phyloP scores from a whole-genome alignment of 2,329 filamentous ascomycete species.

The Penicillium polonicum region DNA sequence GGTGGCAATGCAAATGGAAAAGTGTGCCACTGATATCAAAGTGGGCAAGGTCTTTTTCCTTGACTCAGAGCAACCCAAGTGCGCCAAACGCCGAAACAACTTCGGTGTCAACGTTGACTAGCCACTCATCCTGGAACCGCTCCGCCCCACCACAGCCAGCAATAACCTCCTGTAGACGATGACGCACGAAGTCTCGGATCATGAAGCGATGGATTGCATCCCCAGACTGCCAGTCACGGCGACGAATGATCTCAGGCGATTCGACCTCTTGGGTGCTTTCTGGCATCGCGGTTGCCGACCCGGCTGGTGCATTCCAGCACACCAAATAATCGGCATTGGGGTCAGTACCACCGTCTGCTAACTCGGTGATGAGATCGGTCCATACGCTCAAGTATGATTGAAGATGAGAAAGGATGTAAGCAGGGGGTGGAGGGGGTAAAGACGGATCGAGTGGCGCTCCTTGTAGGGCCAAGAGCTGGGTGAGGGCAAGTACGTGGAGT shows the following conservation, averaged over 20 bases:
- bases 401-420: constrained; percentile 44
- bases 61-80: constrained; percentile 34
- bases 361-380: constrained; percentile 48
- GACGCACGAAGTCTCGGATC: constrained; percentile 46
- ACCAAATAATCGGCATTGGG: constrained; percentile 45
- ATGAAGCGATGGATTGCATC: constrained; percentile 47
- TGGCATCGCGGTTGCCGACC: constrained; percentile 28
- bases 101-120: constrained; percentile 45
- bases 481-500: constrained; percentile 47
- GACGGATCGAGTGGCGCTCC: constrained; percentile 33
- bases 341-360: constrained; percentile 44
- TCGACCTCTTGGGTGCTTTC: constrained; percentile 37
- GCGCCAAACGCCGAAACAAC: constrained; percentile 43
- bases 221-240: constrained; percentile 40
- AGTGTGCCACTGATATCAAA: neutral
- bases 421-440: constrained; percentile 28
- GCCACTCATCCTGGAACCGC: constrained; percentile 44
- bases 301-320: constrained; percentile 34
- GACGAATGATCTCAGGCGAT: constrained; percentile 43
- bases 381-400: constrained; percentile 49
- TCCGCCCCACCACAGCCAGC: constrained; percentile 42
- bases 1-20: neutral
- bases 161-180: constrained; percentile 42
- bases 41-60: neutral
- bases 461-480: constrained; percentile 44